Base-by-base conservation (phyloP, 192 early-diverging fungal species). In the Mycoemilia scoparia region DNA sequence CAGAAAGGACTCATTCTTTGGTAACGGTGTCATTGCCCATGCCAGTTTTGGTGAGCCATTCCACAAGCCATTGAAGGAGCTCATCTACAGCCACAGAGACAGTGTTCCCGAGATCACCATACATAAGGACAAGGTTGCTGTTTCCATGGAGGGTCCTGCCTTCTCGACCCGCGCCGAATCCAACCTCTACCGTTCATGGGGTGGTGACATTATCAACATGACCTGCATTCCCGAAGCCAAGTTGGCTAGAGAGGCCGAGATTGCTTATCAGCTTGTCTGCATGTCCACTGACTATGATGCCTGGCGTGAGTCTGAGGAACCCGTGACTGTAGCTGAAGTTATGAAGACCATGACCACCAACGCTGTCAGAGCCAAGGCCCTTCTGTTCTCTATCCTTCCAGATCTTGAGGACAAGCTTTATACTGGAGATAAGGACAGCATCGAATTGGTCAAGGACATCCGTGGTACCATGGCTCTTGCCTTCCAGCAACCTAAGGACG, bases 241-340 rank as follows among this genome's bases (percentile, higher is more conserved):
- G 60, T 68, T 99, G 23, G 95, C 95, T 10, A 66, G 84, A 33
- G 95, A 99, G 61, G 88, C 89, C 25, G 95, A 99, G 66, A 87
- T 99, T 50, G 86, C 82, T 9, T 99, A 99, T 50, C 84, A 91
- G 44, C 84, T 95, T 73, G 70, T 99, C 21, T 99, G 95, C 69
- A 99, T 99, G 95, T 77, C 82, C 21, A 99, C 95, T 21, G 95
- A 99, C 69, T 99, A 96, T 50, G 95, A 99, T 52, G 77, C 76
- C 54, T 85, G 82, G 82, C 71, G 70, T 45, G 66, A 71, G 36
- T 58, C 68, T 5, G 78, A 77, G 33, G 87, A 83, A 40, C 63
- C 73, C 7, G 95, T 99, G 26, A 79, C 76, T 6, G 81, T 85
- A 9, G 76, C 82, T 36, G 70, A 70, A 34, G 84, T 87, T 25